Conservation (phyloP, 192 early-diverging fungal species). For the Umbelopsis sp. region DNA sequence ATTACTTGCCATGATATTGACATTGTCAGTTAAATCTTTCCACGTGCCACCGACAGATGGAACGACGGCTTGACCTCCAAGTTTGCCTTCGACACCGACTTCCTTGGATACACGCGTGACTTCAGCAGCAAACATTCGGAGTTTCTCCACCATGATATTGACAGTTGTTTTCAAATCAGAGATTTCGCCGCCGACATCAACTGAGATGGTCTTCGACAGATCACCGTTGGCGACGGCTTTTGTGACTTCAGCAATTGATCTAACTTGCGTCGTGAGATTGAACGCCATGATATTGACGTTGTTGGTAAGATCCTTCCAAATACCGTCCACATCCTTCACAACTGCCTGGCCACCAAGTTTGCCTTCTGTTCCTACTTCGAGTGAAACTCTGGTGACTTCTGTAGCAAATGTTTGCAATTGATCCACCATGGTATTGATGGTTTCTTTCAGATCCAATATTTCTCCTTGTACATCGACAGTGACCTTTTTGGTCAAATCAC, state of each 20-base stretch:
- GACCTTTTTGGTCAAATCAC: slow-evolving; percentile 51
- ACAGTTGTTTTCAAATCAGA: slow-evolving; percentile 70
- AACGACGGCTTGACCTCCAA: slow-evolving; percentile 66
- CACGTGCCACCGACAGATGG: slow-evolving; percentile 54
- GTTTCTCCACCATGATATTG: slow-evolving; percentile 66
- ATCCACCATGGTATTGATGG: slow-evolving; percentile 63
- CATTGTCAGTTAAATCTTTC: slow-evolving; percentile 62
- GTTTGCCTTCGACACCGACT: slow-evolving; percentile 68
- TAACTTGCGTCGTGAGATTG: slow-evolving; percentile 53
- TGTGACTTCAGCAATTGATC: slow-evolving; percentile 68
- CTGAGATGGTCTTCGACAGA: slow-evolving; percentile 65
- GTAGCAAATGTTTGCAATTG: slow-evolving; percentile 53
- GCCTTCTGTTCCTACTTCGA: slow-evolving; percentile 74
- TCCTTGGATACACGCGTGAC: slow-evolving; percentile 71
- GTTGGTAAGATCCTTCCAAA: slow-evolving; percentile 59
- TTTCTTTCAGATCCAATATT: slow-evolving; percentile 57
- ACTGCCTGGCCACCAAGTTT: slow-evolving; percentile 64
- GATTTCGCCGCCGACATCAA: slow-evolving; percentile 70
- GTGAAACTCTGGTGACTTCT: slow-evolving; percentile 72
- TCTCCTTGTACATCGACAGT: slow-evolving; percentile 55
- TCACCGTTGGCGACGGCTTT: slow-evolving; percentile 70
- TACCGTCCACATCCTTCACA: slow-evolving; percentile 59
- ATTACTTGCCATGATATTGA: slow-evolving; percentile 64
- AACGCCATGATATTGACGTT: slow-evolving; percentile 57
- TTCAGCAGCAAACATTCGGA: slow-evolving; percentile 58